Base-by-base conservation (phyloP, 176 grass and related monocot genomes). In the Oryza australiensis region DNA sequence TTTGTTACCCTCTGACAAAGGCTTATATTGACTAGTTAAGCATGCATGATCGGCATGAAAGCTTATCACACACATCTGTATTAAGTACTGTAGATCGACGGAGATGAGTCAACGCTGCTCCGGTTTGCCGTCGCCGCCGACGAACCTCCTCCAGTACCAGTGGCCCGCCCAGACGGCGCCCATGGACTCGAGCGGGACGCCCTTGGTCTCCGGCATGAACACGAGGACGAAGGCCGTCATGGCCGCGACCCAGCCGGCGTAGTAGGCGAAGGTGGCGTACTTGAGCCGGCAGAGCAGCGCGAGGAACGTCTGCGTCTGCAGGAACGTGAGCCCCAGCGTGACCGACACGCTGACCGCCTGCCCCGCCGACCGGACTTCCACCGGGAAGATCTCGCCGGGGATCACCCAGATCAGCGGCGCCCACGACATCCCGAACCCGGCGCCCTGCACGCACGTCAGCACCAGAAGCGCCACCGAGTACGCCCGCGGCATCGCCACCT, bases 401-500 rank as follows among this genome's bases (percentile, higher is more conserved):
- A 59, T 59, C 20, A 59, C 80, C 92, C 92, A 91, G 70, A 75
- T 88, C 41, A 94, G 79, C 5, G 92, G 88, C n/a, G 88, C 92
- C 92, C 92, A 94, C 8, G 92, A 91, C 88, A 83, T 88, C n/a
- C 92, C 92, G 51, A 91, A 94, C 23, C 83, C 88, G 0, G 88
- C 88, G 26, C 88, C 68, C 37, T 85, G 88, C 40, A 80, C 9
- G 43, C 92, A 94, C 24, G 88, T 79, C 10, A 94, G 69, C 74
- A 82, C 75, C 51, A 95, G 66, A 68, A 95, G 62, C 1, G 87
- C 90, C 74, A 81, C 4, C 29, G 74, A 81, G 34, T 88, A 90
- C 20, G 68, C 7, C 32, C 80, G 68, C 26, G 79, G 71, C 80
- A 88, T 74, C 13, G 80, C 18, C 2, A 64, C 82, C 10, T 43